Evolutionary conservation across 306 rosid species (phyloP), one percentile per base, ranked within the genome.

Genomic region (Lathyrus aphaca): DNA sequence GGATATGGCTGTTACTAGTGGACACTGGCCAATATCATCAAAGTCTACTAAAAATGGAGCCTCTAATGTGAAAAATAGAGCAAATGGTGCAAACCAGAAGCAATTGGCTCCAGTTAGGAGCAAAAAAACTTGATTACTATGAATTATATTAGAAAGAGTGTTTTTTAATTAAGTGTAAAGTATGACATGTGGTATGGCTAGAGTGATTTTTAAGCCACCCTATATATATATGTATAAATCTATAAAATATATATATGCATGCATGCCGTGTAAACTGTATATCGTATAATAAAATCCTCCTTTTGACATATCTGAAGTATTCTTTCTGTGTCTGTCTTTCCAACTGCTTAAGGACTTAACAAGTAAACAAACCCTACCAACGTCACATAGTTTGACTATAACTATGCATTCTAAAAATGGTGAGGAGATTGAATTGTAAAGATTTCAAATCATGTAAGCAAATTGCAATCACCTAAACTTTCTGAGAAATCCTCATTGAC

Each of bases 1-100:
- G 81, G 99, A 94, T 83, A 91, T 94, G 96, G 99, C 99, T 2
- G 84, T 91, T 38, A 80, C 88, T 25, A 74, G 86, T 53, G 97
- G 99, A 25, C 92, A 87, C 62, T 88, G 97, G 99, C 86, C 92
- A 3, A 82, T 90, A 49, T 64, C 96, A 12, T 46, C 77, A 7
- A 94, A 82, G 84, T 53, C 84, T 32, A 63, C 75, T 16, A 90
- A 84, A 65, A 85, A 81, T 76, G 91, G 85, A 37, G 82, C 38
- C 37, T 82, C 86, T 37, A 70, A 84, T 59, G 72, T 50, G 73
- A 88, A 78, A 75, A 29, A 57, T 18, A 84, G 78, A 80, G 53
- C 37, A 5, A 53, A 21, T 53, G 73, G 74, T 56, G 87, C 72
- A 17, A 82, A 73, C 57, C 71, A 69, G 10, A 81, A 82, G 68